phyloP scores from a whole-genome alignment of 495 filamentous ascomycete genomes.

The Apiosordaria backusii region DNA sequence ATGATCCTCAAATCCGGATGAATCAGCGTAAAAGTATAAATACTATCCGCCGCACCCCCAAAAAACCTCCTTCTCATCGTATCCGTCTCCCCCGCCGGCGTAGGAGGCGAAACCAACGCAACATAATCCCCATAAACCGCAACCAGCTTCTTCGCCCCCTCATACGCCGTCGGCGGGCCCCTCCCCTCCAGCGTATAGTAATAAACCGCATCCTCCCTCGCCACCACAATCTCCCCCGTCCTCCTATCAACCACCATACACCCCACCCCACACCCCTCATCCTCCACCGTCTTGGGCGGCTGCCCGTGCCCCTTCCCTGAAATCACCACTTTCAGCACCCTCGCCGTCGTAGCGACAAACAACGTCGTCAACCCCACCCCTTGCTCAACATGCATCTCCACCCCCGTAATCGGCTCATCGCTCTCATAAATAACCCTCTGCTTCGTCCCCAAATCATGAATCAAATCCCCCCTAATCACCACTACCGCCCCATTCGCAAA shows the following conservation, averaged over 20 bases:
- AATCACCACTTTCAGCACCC: conserved; percentile 83
- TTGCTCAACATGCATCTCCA: conserved; percentile 66
- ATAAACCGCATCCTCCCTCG: conserved; percentile 90
- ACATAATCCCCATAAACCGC: conserved; percentile 82
- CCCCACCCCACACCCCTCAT: conserved; percentile 80
- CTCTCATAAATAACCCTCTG: conserved; percentile 96
- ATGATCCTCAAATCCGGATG: conserved; percentile 90
- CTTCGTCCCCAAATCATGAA: conserved; percentile 93
- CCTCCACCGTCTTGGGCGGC: conserved; percentile 81
- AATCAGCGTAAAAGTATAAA: conserved; percentile 82
- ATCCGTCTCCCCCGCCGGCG: conserved; percentile 49
- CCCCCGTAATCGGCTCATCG: conserved; percentile 91
- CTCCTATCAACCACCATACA: conserved; percentile 85
- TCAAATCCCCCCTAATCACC: conserved; percentile 87
- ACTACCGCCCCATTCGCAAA: conserved; percentile 96
- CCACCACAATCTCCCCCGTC: conserved; percentile 82
- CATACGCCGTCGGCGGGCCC: conserved; percentile 82
- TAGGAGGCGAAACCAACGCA: conserved; percentile 75
- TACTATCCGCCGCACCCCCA: conserved; percentile 61
- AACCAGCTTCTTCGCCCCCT: conserved; percentile 82
- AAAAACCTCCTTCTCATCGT: conserved; percentile 59
- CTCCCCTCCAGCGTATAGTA: conserved; percentile 83
- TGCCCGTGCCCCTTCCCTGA: conserved; percentile 85
- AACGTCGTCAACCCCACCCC: conserved; percentile 63
- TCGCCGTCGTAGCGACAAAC: conserved; percentile 85